A percentile compares a stretch with the other conserved stretches of the same genome.
phyloP scores from a whole-genome alignment of 306 rosid species.

The Notholithocarpus densiflorus region DNA sequence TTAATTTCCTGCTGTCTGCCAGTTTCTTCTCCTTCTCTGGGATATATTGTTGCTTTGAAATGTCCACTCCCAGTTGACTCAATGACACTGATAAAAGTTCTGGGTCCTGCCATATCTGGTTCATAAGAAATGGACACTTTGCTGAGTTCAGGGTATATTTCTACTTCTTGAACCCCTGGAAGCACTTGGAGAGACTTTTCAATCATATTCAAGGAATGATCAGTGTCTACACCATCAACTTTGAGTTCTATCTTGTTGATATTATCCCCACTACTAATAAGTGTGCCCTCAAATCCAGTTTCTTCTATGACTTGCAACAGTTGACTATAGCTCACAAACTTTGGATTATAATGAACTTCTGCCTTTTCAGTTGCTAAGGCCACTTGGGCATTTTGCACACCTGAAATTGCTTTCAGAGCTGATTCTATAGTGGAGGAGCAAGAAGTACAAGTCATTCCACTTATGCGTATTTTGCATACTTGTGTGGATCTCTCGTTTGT shows the following conservation, averaged over 20 bases:
- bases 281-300: slow-evolving; percentile 56
- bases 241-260: slow-evolving; percentile 65
- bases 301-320: slow-evolving; percentile 46
- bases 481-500: slow-evolving; percentile 35
- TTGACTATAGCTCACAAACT: slow-evolving; percentile 36
- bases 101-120: slow-evolving; percentile 61
- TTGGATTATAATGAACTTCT: slow-evolving; percentile 61
- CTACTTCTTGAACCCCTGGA: slow-evolving; percentile 52
- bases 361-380: slow-evolving; percentile 85
- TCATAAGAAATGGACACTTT: slow-evolving; percentile 62
- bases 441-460: slow-evolving; percentile 85
- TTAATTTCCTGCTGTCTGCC: slow-evolving; percentile 50
- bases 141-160: slow-evolving; percentile 20
- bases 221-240: slow-evolving; percentile 45
- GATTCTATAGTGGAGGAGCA: slow-evolving; percentile 78
- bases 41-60: slow-evolving; percentile 53
- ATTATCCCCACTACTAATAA: slow-evolving; percentile 55
- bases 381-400: slow-evolving; percentile 58
- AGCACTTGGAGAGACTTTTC: slow-evolving; percentile 48
- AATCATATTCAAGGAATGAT: slow-evolving; percentile 26
- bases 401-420: slow-evolving; percentile 41
- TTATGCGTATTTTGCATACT: slow-evolving; percentile 59
- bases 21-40: slow-evolving; percentile 46
- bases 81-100: slow-evolving; percentile 59
- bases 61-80: slow-evolving; percentile 59